These are phyloP conservation scores for Xylaria digitata DNA, from an alignment of 2,329 filamentous ascomycete genomes.

Conservation along the genomic window DNA sequence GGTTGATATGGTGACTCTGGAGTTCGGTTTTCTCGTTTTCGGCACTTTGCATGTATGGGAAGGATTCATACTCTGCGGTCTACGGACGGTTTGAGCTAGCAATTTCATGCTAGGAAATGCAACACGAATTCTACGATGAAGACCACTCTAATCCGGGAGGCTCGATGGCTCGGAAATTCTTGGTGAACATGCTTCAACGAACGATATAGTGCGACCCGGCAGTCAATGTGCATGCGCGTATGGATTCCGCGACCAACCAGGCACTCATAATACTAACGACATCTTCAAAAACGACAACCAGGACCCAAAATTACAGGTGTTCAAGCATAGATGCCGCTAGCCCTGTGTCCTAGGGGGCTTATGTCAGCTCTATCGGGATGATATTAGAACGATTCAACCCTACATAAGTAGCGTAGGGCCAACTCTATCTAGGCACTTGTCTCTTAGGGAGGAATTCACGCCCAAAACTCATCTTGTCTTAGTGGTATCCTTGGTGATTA, in stretches of 20 bases:
- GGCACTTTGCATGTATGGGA: constrained; percentile 52
- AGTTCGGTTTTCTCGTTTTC: constrained; percentile 53
- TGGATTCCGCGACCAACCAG: constrained; percentile 23
- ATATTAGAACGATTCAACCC: constrained; percentile 15
- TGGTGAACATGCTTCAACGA: constrained; percentile 35
- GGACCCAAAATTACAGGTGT: constrained; percentile 7
- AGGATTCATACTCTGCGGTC: constrained; percentile 52
- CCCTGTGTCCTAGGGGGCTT: constrained; percentile 14
- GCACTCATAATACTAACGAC: constrained; percentile 23
- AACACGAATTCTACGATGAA: constrained; percentile 51
- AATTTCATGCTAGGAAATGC: constrained; percentile 52
- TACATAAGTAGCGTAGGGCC: constrained; percentile 10
- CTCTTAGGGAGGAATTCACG: constrained; percentile 22
- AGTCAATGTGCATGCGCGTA: constrained; percentile 21
- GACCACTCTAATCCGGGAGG: constrained; percentile 32
- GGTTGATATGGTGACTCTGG: constrained; percentile 46
- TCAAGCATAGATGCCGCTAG: constrained; percentile 9
- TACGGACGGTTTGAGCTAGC: constrained; percentile 52
- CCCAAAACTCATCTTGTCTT: constrained; percentile 4
- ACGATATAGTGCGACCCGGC: constrained; percentile 25
- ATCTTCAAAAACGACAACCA: constrained; percentile 19
- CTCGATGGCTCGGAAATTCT: constrained; percentile 34
- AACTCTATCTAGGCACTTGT: constrained; percentile 25
- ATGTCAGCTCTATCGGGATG: constrained; percentile 22
- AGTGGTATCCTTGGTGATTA: background rate